Evolutionary conservation across 192 early-diverging fungal genomes (phyloP).

Genomic region (Helicostylum pulchrum): DNA sequence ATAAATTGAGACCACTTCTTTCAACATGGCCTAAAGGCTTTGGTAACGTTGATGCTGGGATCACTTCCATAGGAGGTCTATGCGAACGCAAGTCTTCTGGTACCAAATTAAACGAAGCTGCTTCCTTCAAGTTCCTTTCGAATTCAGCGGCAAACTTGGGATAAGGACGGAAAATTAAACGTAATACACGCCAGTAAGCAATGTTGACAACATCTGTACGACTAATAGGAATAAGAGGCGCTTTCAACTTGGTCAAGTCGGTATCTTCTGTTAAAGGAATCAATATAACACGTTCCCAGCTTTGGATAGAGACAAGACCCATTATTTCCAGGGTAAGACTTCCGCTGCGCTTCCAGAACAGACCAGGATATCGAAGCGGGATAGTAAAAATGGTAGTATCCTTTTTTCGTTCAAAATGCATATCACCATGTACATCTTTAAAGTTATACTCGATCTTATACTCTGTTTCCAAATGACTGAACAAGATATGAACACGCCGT

Average conservation of each 20-base stretch:
- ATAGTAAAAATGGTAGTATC: conserved; percentile 36
- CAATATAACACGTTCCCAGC: conserved; percentile 34
- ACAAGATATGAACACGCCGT: conserved; percentile 26
- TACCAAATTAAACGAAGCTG: conserved; percentile 38
- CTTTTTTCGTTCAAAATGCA: conserved; percentile 15
- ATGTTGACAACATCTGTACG: conserved; percentile 31
- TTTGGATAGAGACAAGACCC: conserved; percentile 20
- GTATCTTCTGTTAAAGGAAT: conserved; percentile 19
- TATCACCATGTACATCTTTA: conserved; percentile 30
- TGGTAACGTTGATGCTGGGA: neutral
- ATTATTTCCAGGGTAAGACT: conserved; percentile 5
- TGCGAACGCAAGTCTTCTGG: neutral
- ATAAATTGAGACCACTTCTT: conserved; percentile 9
- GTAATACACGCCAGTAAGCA: conserved; percentile 44
- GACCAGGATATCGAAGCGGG: conserved; percentile 37
- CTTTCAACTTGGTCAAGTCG: neutral
- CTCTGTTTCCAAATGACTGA: conserved; percentile 11
- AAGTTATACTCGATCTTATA: conserved; percentile 36
- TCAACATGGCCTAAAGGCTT: conserved; percentile 16
- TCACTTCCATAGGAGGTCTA: neutral
- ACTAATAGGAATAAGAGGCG: conserved; percentile 29
- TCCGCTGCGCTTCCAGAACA: conserved; percentile 34
- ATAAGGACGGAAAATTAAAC: conserved; percentile 13
- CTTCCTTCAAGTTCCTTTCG: conserved; percentile 13
- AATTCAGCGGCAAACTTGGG: neutral